Percentiles rank a stretch among this genome's conserved stretches.
These are phyloP conservation scores for Trichoderma citrinoviride DNA, from an alignment of 2,329 filamentous ascomycete genomes.

Conservation along the genomic window DNA sequence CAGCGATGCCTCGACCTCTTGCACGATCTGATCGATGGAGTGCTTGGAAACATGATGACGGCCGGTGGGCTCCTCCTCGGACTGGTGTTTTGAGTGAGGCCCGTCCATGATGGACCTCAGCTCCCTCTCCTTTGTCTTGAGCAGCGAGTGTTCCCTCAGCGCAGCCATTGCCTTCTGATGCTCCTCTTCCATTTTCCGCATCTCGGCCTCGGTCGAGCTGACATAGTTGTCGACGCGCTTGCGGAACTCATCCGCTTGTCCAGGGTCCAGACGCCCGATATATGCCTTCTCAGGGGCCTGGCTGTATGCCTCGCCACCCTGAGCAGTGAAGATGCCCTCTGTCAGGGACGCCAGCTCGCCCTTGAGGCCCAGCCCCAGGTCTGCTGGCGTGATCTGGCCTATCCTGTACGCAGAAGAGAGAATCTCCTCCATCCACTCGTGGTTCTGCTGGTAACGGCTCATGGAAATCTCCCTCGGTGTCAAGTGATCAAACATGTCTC, in stretches of 20 bases:
- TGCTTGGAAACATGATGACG: constrained; percentile 43
- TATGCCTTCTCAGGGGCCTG: constrained; percentile 57
- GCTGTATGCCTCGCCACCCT: constrained; percentile 48
- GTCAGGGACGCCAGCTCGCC: constrained; percentile 81
- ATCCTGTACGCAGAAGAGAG: constrained; percentile 86
- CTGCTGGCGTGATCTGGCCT: constrained; percentile 79
- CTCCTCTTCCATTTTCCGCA: constrained; percentile 76
- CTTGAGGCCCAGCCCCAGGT: constrained; percentile 79
- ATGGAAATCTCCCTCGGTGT: constrained; percentile 87
- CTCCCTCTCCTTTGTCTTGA: constrained; percentile 73
- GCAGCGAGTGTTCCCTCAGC: constrained; percentile 66
- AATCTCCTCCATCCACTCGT: constrained; percentile 99
- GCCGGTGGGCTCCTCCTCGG: constrained; percentile 46
- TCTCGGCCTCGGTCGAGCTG: constrained; percentile 71
- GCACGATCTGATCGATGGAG: constrained; percentile 69
- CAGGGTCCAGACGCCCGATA: constrained; percentile 62
- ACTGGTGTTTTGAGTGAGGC: constrained; percentile 57
- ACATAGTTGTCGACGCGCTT: constrained; percentile 72
- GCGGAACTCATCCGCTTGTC: constrained; percentile 80
- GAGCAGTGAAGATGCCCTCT: constrained; percentile 75
- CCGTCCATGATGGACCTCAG: constrained; percentile 65
- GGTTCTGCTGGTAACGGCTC: constrained; percentile 86
- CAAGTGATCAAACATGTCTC: constrained; percentile 86
- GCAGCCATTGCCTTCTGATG: constrained; percentile 74
- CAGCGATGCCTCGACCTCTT: constrained; percentile 69